phyloP scores from a whole-genome alignment of 148 eudicot genomes.

The Fallopia convolvulus region DNA sequence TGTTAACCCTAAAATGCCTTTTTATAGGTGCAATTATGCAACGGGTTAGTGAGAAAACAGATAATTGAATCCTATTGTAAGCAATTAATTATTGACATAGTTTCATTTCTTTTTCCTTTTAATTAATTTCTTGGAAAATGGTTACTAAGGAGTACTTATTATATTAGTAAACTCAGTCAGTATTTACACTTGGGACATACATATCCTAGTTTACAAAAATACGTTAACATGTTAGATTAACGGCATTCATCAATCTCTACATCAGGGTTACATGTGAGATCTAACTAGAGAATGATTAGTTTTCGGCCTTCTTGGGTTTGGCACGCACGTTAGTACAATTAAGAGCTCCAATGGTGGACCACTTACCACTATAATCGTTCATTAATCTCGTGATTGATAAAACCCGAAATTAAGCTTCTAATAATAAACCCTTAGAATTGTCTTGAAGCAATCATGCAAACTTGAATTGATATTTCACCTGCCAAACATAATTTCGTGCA shows the following conservation, averaged over 20 bases:
- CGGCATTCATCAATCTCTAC: too few relatives aligned
- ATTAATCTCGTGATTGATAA: not conserved
- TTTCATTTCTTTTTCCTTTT: not conserved
- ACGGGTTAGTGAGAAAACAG: not conserved
- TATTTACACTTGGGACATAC: too few relatives aligned
- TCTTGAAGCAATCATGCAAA: conserved; percentile 12
- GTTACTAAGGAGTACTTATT: not conserved
- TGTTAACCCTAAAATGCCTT: not conserved
- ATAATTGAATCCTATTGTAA: not conserved
- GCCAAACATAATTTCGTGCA: conserved; percentile 12
- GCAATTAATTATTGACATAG: not conserved
- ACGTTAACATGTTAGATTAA: too few relatives aligned
- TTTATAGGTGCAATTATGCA: not conserved
- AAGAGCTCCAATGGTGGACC: not conserved
- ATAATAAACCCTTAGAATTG: conserved; percentile 15
- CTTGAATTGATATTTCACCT: conserved; percentile 27
- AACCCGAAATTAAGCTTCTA: not conserved
- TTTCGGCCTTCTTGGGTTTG: not conserved
- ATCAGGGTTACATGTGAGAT: not conserved
- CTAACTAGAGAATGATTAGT: too few relatives aligned
- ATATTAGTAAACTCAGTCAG: not conserved
- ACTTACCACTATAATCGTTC: not conserved
- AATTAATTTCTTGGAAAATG: not conserved
- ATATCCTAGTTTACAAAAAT: too few relatives aligned
- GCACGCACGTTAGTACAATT: not conserved